Evolutionary conservation across 306 rosid genomes (phyloP).

Genomic region (Sphenostylis stenocarpa): DNA sequence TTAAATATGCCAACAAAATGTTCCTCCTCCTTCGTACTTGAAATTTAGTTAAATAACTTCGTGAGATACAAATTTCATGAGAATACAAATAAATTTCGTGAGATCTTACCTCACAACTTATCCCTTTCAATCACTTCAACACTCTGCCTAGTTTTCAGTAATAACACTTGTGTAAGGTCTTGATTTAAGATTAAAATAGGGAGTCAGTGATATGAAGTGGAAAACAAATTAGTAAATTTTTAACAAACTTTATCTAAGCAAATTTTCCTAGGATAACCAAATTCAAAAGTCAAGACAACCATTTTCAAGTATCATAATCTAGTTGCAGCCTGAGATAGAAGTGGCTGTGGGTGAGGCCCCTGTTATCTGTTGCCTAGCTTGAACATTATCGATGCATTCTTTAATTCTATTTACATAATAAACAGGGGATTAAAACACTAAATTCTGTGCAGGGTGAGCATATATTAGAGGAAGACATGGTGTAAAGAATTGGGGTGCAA

Average conservation of each 20-base stretch:
- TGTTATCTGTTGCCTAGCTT: conserved; percentile 36
- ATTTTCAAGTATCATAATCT: conserved; percentile 40
- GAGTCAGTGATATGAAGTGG: neutral
- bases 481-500: conserved; percentile 9
- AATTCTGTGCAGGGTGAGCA: conserved; percentile 40
- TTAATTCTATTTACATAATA: conserved; percentile 58
- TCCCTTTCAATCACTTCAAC: neutral
- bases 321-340: conserved; percentile 43
- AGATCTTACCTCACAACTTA: neutral
- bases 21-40: no score
- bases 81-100: neutral
- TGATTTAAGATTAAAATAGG: neutral
- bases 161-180: neutral
- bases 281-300: conserved; percentile 18
- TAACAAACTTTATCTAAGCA: neutral
- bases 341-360: conserved; percentile 29
- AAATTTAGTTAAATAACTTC: no score
- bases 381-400: conserved; percentile 31
- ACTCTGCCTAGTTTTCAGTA: neutral
- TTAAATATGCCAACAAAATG: no score
- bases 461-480: conserved; percentile 38
- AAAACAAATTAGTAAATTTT: neutral
- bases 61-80: neutral
- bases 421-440: conserved; percentile 44
- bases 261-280: conserved; percentile 24